phyloP scores from a whole-genome alignment of 331 rosid species.

The Stylosanthes scabra region DNA sequence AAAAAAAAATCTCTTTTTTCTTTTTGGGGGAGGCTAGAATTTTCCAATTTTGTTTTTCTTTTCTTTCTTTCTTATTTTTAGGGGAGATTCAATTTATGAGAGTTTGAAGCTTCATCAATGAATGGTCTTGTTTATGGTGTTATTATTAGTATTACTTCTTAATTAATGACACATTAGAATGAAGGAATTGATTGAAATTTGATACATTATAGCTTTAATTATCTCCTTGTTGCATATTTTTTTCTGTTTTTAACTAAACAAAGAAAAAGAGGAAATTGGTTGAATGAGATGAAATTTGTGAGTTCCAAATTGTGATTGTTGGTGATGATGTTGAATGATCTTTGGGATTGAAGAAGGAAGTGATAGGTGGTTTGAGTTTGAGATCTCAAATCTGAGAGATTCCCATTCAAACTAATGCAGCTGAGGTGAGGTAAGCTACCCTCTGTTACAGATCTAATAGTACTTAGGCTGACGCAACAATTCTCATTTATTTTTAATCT shows the following conservation, averaged over 20 bases:
- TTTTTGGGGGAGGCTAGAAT: slow-evolving; percentile 18
- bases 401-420: slow-evolving; percentile 49
- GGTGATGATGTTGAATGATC: slow-evolving; percentile 27
- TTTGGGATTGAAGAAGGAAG: slow-evolving; percentile 51
- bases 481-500: slow-evolving; percentile 20
- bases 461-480: slow-evolving; percentile 61
- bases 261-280: no score
- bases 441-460: slow-evolving; percentile 60
- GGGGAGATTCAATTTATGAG: slow-evolving; percentile 17
- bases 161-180: slow-evolving; percentile 4
- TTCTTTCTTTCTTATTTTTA: no score
- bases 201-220: slow-evolving; percentile 23
- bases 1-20: not conserved
- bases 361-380: slow-evolving; percentile 34
- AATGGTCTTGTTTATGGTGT: slow-evolving; percentile 38
- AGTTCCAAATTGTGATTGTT: no score
- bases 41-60: slow-evolving; percentile 32
- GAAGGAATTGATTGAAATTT: no score
- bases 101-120: slow-evolving; percentile 30
- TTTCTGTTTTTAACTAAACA: not conserved
- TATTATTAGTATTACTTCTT: slow-evolving; percentile 26
- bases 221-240: no score
- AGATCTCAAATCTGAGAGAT: slow-evolving; percentile 47
- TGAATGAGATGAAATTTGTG: slow-evolving; percentile 29
- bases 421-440: slow-evolving; percentile 47